Evolutionary conservation across 2,329 filamentous ascomycete genomes (phyloP), one percentile per base, ranked within the genome.

Genomic region (Alternaria dauci): DNA sequence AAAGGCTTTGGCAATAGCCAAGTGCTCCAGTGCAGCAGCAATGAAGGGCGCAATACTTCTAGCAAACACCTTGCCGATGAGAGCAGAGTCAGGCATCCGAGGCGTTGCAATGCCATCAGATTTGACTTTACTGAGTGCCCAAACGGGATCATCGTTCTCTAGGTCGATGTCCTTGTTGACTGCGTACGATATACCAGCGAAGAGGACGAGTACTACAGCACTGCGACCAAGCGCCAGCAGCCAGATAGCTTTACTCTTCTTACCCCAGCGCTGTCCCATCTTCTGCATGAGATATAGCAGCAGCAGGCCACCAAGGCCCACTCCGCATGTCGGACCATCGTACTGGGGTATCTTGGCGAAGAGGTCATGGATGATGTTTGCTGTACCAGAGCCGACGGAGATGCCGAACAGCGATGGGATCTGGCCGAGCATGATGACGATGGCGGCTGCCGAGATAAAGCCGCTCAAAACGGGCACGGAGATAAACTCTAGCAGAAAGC

Each of bases 381-480:
- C 86, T 2, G 86, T 83, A 2, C 83, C 83, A 26, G 81, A 81
- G 3, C 84, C 81, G 1, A 86, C 81, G 26, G 81, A 79, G 9
- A 79, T 81, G 9, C 88, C 88, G 2, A 90, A 83, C 0, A 90
- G 82, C 1, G 85, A 85, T 4, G 82, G 85, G 57, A 90, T 83
- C 71, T 90, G 88, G n/a, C 86, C 87, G 51, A 89, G 83, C 23
- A 86, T 84, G 69, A 90, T 90, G 30, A 87, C 88, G 48, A 90
- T 85, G 34, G 87, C 88, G 1, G 88, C 87, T 2, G 88, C 87
- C 0, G 87, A 88, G 66, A 90, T 88, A 77, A 89, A 90, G 5
- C 88, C 88, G 7, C 82, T 87, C 0, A 90, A 81, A 1, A 90
- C 86, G 0, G 88, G 88, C 1, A 88, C 82, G 0, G 88, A 89